Evolutionary conservation across 139 green algal species (phyloP), one percentile per base, ranked within the genome.

Genomic region (Pseudopediastrum boryanum): DNA sequence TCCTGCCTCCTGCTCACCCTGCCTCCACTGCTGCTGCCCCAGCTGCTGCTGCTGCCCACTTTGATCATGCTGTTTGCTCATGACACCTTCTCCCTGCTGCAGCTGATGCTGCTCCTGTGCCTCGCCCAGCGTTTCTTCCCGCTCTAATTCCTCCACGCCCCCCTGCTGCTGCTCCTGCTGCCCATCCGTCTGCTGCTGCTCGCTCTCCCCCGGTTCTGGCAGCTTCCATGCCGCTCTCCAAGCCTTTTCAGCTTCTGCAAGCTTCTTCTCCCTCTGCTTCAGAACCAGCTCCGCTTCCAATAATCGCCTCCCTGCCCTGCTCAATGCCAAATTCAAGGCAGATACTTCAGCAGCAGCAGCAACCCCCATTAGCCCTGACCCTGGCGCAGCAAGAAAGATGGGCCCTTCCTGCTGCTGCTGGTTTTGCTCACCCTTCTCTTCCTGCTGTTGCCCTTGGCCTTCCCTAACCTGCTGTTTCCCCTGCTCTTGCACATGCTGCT

Each of bases 401-500:
- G 19, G 36, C 36, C 64, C 38, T 7, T 13, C 39, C 64, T 27
- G 36, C 36, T 16, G 64, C 38, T 9, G 38, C 64, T 16, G 64
- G 39, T 25, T 39, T 19, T 52, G 39, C 2, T 72, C 64, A 72
- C 35, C 64, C 31, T 54, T 23, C 25, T 43, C 46, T 65, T 10
- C 31, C 56, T 21, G 48, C 48, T 72, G 48, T 38, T 77, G 69
- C 48, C 38, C 50, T 51, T 65, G 48, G 63, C 31, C 31, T 10
- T 38, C 23, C 33, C 64, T 54, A 36, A 48, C 61, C 61, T 48
- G n/a, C n/a, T n/a, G n/a, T n/a, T n/a, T n/a, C n/a, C n/a, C n/a
- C n/a, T n/a, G n/a, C n/a, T n/a, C n/a, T n/a, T n/a, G n/a, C 69
- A 65, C 19, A 48, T 65, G 46, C 69, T 76, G 48, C 69, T 76